Evolutionary conservation across 164 flowering plant genomes (phyloP), one percentile per base, ranked within the genome.

Genomic region (Magnolia changhungtana): DNA sequence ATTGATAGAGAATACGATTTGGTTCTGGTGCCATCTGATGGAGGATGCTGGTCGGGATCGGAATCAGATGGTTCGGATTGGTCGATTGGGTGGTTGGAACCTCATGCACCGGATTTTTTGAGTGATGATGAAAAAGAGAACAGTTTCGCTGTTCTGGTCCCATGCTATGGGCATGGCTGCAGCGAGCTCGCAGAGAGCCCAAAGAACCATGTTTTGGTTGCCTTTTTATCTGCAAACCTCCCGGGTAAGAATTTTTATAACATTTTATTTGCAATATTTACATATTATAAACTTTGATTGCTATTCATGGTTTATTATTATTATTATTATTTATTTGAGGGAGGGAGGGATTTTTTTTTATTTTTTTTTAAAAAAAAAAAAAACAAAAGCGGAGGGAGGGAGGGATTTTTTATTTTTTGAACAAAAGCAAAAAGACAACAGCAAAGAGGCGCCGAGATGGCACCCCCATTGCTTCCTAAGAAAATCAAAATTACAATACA

Each of bases 51-150:
- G 72, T 90, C 95, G 0, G 98, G 92, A 7, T 88, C 95, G 51
- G 98, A 94, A 73, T 94, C 98, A 21, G 98, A 92, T 78, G 98
- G 79, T 65, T 92, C 95, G 0, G 98, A 93, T 83, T 93, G 94
- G 92, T 93, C 98, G 3, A 86, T 92, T 76, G 98, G 98, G 76
- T 93, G 98, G 98, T 81, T 89, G 81, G 98, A 94, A 78, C 98
- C 96, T 65, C 98, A 92, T 77, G 94, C 91, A 37, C 86, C 95
- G 74, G 96, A 83, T 76, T 92, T 94, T 77, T 90, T 75, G 66
- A 88, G 87, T 76, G 93, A 87, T 63, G 91, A 86, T 81, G 96
- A 90, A 66, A 63, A 77, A 14, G 91, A 89, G 76, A 81, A 82
- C 77, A 90, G 95, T 76, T 93, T 93, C 75, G 98, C 92, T 20